Base-by-base conservation (phyloP, 163 green algal genomes). In the Chloroidium sp. region DNA sequence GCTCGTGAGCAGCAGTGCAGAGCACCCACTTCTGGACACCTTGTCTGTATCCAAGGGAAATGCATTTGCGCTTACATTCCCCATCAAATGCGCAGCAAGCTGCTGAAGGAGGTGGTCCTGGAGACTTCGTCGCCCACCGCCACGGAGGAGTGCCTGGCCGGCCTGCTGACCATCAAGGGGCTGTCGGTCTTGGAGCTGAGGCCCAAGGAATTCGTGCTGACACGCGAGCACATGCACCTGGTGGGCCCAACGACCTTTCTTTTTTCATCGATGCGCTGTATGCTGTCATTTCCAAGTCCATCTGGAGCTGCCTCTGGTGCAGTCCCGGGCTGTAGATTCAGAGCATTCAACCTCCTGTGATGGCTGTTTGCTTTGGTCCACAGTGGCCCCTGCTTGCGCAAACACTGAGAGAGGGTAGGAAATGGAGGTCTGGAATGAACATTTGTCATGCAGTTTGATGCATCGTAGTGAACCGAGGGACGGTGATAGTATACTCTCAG, bases 171-270 rank as follows among this genome's bases (percentile, higher is more conserved):
- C 68, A 80, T 89, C 61, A 62, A 6, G 14, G 62, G 79, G 68
- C 86, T 93, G 62, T 82, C 84, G 59, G 72, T 77, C 62, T 83
- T 93, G 75, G 87, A 91, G 83, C 84, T 93, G n/a, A 86, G 86
- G 62, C 80, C 90, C 2, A 87, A 85, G 76, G 86, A 86, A 79
- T 88, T 90, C 76, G 80, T 82, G 59, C 84, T 93, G 10, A 85
- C 78, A 69, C 77, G 87, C 1, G 87, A 90, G 14, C 78, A 77
- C 58, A 57, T 81, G 78, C 78, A 61, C 68, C 14, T 79, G 59
- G 69, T 36, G 3, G 72, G 58, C 36, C 36, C 36, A 36, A 36
- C 36, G 36, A 36, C 36, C 36, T 36, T 36, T 36, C 36, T 36
- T 36, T 36, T 36, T 36, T 36, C 36, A 36, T 36, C 36, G 36